Evolutionary conservation across 208 protist species (phyloP).

Genomic region (Spongospora subterranea): DNA sequence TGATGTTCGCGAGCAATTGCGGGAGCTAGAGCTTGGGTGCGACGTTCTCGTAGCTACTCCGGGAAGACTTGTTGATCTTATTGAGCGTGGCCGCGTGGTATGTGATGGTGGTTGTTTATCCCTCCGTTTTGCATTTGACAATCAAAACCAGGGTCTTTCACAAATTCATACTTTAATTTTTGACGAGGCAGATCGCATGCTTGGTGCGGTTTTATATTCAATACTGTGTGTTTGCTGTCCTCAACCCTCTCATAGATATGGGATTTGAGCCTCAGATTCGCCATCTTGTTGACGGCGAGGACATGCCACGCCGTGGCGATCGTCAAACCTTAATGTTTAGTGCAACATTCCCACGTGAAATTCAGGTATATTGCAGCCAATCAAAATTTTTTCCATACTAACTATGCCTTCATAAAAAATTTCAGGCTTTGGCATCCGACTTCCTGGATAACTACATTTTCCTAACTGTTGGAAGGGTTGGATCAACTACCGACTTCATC

Average conservation of each 20-base stretch:
- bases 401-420: constrained; percentile 6
- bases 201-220: constrained; percentile 58
- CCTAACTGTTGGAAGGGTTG: constrained; percentile 95
- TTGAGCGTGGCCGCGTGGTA: constrained; percentile 76
- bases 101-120: background rate
- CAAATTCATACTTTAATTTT: constrained; percentile 53
- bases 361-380: constrained; percentile 95
- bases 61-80: constrained; percentile 82
- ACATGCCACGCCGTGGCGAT: constrained; percentile 82
- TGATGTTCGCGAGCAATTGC: constrained; percentile 89
- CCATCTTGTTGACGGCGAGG: constrained; percentile 90
- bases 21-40: constrained; percentile 91
- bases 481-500: constrained; percentile 93
- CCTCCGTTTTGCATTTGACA: background rate
- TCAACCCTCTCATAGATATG: constrained; percentile 66
- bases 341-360: constrained; percentile 96
- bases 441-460: constrained; percentile 95
- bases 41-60: constrained; percentile 88
- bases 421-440: constrained; percentile 75
- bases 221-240: background rate
- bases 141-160: background rate
- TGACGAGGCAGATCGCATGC: constrained; percentile 65
- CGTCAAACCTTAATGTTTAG: constrained; percentile 97
- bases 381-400: constrained; percentile 67
- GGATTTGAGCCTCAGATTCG: constrained; percentile 95